Percentiles rank a stretch among this genome's conserved stretches.
Conservation (phyloP, 148 eudicot species). For the Arctostaphylos glauca region DNA sequence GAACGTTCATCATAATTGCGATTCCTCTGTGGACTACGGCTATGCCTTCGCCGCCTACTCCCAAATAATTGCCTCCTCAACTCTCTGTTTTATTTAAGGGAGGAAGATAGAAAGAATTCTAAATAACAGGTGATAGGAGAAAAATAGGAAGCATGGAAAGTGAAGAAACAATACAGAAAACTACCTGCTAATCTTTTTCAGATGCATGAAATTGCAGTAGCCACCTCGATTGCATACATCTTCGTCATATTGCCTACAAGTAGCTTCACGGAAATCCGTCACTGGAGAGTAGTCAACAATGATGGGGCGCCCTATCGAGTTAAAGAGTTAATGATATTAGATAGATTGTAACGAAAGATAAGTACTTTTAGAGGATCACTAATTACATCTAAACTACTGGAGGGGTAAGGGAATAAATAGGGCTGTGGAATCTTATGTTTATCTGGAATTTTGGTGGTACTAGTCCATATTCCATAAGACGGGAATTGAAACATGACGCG, state of each 20-base stretch:
- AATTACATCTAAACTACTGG: not conserved
- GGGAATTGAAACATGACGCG: not conserved
- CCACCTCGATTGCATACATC: conserved; percentile 93
- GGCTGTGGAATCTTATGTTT: not conserved
- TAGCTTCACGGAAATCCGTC: conserved; percentile 95
- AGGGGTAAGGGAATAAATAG: not conserved
- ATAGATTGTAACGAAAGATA: not conserved
- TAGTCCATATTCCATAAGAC: not conserved
- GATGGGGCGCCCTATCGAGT: conserved; percentile 65
- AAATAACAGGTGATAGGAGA: conserved; percentile 1
- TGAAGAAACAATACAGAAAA: conserved; percentile 1
- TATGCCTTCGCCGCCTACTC: conserved; percentile 59
- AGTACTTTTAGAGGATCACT: not conserved
- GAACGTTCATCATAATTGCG: conserved; percentile 68
- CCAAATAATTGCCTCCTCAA: conserved; percentile 83
- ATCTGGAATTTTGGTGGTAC: not conserved
- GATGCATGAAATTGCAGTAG: conserved; percentile 93
- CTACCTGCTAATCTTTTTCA: conserved; percentile 91
- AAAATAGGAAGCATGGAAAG: not conserved
- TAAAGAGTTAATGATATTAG: conserved; percentile 1
- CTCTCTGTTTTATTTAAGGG: conserved; percentile 50
- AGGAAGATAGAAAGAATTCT: not conserved
- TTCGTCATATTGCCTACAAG: conserved; percentile 93
- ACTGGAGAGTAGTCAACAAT: conserved; percentile 97
- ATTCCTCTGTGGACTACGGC: conserved; percentile 70